Percentiles rank a stretch among this genome's conserved stretches.
Conservation (phyloP, 129 eudicot species). For the Arctium lappa region DNA sequence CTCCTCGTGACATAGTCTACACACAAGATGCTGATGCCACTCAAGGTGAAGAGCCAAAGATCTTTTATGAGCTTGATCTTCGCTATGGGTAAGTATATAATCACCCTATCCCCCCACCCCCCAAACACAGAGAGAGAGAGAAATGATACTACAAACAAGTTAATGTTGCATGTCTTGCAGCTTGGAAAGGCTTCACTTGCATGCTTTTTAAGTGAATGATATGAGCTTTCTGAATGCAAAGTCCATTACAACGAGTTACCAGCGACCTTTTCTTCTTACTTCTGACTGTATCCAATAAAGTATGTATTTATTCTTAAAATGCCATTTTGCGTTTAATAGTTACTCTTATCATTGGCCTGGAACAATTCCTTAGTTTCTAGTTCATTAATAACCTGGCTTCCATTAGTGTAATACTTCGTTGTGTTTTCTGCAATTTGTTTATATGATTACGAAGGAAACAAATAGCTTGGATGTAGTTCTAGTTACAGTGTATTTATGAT, state of each 20-base stretch:
- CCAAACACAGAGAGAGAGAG: neutral
- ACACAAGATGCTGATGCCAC: constrained; percentile 83
- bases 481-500: neutral
- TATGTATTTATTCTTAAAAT: neutral
- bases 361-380: neutral
- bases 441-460: neutral
- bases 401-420: neutral
- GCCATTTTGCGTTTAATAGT: neutral
- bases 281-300: neutral
- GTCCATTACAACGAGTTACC: too few species aligned
- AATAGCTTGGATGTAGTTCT: neutral
- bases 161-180: neutral
- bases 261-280: too few species aligned
- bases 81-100: constrained; percentile 76
- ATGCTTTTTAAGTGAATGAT: neutral
- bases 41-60: constrained; percentile 59
- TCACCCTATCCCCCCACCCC: neutral
- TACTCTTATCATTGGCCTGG: neutral
- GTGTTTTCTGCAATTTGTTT: neutral
- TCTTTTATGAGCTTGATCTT: constrained; percentile 83
- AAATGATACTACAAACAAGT: neutral
- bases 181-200: neutral
- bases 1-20: constrained; percentile 92
- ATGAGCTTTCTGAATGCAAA: too few species aligned
- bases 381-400: neutral